These are phyloP conservation scores for Triticum turgidum DNA, from an alignment of 176 grass and related monocot species.

Conservation along the genomic window DNA sequence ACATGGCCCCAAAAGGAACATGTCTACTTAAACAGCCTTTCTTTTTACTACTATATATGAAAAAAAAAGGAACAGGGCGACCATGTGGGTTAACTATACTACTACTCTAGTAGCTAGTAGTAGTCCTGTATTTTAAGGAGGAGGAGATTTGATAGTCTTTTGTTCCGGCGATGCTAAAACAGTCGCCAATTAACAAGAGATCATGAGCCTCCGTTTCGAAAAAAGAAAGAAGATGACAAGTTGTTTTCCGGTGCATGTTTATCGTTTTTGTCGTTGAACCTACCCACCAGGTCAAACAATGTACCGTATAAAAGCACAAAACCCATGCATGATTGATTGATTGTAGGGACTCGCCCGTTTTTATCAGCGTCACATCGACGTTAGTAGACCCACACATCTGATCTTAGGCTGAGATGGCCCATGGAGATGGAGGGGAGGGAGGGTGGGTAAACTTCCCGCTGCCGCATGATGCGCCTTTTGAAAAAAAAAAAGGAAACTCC, in stretches of 20 bases:
- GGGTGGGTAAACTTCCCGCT: background rate
- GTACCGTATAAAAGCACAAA: too few relatives aligned
- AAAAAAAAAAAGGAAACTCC: too few relatives aligned
- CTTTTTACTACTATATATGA: too few relatives aligned
- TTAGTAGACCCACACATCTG: background rate
- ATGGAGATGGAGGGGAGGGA: background rate
- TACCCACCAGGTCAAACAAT: background rate
- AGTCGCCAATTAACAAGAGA: background rate
- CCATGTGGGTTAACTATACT: background rate
- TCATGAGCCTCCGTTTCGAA: too few relatives aligned
- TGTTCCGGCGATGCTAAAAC: background rate
- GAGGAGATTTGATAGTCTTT: background rate
- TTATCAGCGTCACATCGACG: background rate
- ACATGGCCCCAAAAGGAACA: too few relatives aligned
- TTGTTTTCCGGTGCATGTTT: background rate
- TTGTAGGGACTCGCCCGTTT: background rate
- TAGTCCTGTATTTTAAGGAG: too few relatives aligned
- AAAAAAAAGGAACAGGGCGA: too few relatives aligned
- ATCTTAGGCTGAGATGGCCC: background rate
- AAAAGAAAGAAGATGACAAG: background rate
- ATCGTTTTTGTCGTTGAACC: background rate
- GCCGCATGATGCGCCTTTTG: conserved; percentile 25
- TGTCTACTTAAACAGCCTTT: too few relatives aligned
- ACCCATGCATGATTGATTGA: background rate
- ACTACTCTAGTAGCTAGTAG: too few relatives aligned